Percentiles rank a stretch among this genome's conserved stretches.
These are phyloP conservation scores for Boletus hoseneyae DNA, from an alignment of 1,284 basidiomycete species.

Conservation along the genomic window DNA sequence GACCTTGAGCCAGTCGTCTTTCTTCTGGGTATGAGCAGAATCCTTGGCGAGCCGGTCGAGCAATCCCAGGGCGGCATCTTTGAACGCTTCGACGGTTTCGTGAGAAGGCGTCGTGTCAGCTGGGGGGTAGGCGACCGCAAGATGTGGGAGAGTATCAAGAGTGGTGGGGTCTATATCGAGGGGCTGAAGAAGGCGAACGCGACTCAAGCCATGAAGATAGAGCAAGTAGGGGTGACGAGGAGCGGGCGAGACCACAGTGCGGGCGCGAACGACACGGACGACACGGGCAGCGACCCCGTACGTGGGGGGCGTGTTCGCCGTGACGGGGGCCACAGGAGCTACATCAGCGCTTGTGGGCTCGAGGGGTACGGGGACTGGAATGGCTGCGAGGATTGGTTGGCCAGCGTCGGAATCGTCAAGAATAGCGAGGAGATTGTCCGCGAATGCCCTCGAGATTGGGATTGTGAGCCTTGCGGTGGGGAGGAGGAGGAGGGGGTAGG, in stretches of 20 bases:
- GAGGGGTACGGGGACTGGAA: conserved; percentile 43
- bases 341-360: conserved; percentile 26
- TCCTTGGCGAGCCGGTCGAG: conserved; percentile 66
- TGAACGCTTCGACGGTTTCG: conserved; percentile 62
- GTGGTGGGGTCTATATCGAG: conserved; percentile 31
- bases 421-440: conserved; percentile 56
- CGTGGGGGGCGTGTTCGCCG: conserved; percentile 7
- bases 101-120: conserved; percentile 44
- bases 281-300: conserved; percentile 56
- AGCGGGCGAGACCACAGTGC: conserved; percentile 27
- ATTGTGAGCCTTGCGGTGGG: conserved; percentile 63
- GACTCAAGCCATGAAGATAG: conserved; percentile 61
- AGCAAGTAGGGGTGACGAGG: conserved; percentile 55
- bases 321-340: not conserved
- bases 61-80: conserved; percentile 57
- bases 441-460: conserved; percentile 52
- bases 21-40: conserved; percentile 49
- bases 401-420: conserved; percentile 58
- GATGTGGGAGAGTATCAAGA: conserved; percentile 35
- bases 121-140: conserved; percentile 49
- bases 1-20: conserved; percentile 63
- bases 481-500: conserved; percentile 62
- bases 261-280: conserved; percentile 58
- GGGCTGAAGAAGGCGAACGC: conserved; percentile 44
- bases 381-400: conserved; percentile 61